phyloP scores from a whole-genome alignment of 176 grass and related monocot species.

The Puya raimondii region DNA sequence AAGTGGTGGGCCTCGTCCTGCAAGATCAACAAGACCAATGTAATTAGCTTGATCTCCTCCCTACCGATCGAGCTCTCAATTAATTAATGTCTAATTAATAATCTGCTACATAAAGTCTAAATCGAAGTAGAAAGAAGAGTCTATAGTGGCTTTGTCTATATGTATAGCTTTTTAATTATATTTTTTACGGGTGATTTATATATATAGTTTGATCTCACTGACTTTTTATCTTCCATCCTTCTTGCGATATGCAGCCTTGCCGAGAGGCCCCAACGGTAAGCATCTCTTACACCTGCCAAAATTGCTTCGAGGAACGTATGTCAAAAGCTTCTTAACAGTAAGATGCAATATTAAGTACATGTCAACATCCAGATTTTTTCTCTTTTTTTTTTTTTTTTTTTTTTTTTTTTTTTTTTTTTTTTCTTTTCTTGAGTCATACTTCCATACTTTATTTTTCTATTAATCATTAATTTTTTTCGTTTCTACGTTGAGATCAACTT shows the following conservation, averaged over 20 bases:
- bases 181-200: background rate
- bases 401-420: background rate
- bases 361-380: background rate
- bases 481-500: no score
- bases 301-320: background rate
- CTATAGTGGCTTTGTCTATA: no score
- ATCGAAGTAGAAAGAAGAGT: no score
- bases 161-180: background rate
- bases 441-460: no score
- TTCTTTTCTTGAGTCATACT: no score
- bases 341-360: no score
- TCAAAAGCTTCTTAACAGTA: background rate
- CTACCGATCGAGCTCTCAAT: no score
- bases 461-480: no score
- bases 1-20: constrained; percentile 98
- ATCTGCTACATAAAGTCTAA: no score
- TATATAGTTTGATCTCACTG: background rate
- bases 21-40: constrained; percentile 76
- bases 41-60: constrained; percentile 7
- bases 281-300: background rate
- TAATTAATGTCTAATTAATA: constrained; percentile 3
- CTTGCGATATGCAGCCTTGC: constrained; percentile 43
- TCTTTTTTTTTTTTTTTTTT: background rate
- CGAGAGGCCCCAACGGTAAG: constrained; percentile 63
- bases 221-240: background rate